Percentiles rank a stretch among this genome's conserved stretches.
phyloP scores from a whole-genome alignment of 2,329 filamentous ascomycete genomes.

The Clonostachys sp. region DNA sequence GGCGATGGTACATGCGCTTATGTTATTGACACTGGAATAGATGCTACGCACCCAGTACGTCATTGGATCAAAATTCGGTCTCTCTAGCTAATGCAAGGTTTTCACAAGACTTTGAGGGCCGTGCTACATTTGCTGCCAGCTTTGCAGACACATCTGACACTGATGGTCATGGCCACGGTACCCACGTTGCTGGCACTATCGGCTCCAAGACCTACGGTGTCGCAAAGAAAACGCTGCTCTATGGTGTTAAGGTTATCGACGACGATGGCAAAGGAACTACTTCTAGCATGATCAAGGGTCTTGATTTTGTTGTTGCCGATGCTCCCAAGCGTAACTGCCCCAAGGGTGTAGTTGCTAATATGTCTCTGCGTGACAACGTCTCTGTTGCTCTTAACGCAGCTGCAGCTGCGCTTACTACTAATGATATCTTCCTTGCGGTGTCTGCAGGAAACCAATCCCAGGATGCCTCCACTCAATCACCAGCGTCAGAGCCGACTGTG shows the following conservation, averaged over 20 bases:
- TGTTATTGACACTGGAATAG: conserved; percentile 97
- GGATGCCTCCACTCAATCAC: conserved; percentile 98
- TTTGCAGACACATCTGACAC: conserved; percentile 76
- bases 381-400: conserved; percentile 85
- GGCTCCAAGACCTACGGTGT: conserved; percentile 99
- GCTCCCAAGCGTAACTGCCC: conserved; percentile 89
- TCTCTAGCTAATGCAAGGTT: no score
- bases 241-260: conserved; percentile 96
- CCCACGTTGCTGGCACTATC: conserved; percentile 97
- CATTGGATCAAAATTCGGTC: no score
- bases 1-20: conserved; percentile 99
- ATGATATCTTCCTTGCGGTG: conserved; percentile 95
- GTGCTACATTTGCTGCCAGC: conserved; percentile 44
- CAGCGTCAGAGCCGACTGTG: conserved; percentile 84
- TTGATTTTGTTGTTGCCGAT: conserved; percentile 89
- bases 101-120: conserved; percentile 77
- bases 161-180: conserved; percentile 97
- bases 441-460: conserved; percentile 98
- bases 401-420: conserved; percentile 88
- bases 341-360: conserved; percentile 99
- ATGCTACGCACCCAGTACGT: conserved; percentile 68
- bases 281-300: conserved; percentile 40
- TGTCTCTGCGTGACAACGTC: conserved; percentile 98
- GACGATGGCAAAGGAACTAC: conserved; percentile 97
- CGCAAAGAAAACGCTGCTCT: conserved; percentile 95